Evolutionary conservation across 805 yeast genomes (phyloP).

Genomic region (Candida ulmi): DNA sequence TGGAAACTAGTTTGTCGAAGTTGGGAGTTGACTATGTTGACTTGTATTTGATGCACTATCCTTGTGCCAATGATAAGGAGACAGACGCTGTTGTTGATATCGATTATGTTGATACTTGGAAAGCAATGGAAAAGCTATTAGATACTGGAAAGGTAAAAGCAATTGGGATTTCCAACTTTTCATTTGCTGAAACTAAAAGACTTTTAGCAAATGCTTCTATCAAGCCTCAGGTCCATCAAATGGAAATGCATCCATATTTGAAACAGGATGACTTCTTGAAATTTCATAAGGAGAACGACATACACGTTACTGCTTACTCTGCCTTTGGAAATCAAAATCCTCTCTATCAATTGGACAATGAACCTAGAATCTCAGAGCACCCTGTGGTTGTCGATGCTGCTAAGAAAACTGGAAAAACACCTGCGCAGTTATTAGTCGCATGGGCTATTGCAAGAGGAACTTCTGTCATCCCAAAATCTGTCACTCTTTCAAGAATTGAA

Average conservation of each 20-base stretch:
- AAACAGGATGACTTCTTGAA: conserved; percentile 37
- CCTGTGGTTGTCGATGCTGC: conserved; percentile 38
- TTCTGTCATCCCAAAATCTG: conserved; percentile 48
- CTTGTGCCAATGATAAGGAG: conserved; percentile 37
- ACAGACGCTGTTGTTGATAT: conserved; percentile 25
- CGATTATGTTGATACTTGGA: conserved; percentile 44
- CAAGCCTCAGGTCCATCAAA: conserved; percentile 60
- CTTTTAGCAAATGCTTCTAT: conserved; percentile 36
- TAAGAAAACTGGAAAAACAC: conserved; percentile 33
- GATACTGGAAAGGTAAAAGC: conserved; percentile 47
- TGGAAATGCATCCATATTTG: conserved; percentile 62
- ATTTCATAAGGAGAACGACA: conserved; percentile 46
- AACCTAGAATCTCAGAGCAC: conserved; percentile 28
- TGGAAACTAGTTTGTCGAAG: conserved; percentile 35
- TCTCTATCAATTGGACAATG: conserved; percentile 34
- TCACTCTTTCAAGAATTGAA: conserved; percentile 36
- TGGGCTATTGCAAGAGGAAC: conserved; percentile 57
- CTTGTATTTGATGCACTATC: conserved; percentile 55
- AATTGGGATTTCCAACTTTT: conserved; percentile 64
- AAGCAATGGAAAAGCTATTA: conserved; percentile 41
- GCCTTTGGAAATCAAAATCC: conserved; percentile 66
- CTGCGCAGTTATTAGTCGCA: conserved; percentile 49
- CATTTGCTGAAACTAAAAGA: conserved; percentile 41
- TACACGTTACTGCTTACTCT: conserved; percentile 67
- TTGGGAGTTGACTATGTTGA: conserved; percentile 48